These are phyloP conservation scores for Stephanodiscus minutulus DNA, from an alignment of 108 stramenopile genomes.

Conservation along the genomic window DNA sequence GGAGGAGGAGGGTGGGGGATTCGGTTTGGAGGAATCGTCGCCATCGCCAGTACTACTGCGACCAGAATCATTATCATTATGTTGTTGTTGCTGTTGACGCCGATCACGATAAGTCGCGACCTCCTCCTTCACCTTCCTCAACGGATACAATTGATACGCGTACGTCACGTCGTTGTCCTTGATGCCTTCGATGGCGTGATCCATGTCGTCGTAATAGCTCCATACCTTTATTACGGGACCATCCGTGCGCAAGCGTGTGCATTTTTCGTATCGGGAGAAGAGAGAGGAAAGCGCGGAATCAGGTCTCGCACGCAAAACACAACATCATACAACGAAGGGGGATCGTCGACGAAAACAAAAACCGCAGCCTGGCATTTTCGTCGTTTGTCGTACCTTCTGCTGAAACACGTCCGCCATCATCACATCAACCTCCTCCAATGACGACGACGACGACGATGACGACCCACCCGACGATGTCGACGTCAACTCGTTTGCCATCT, in stretches of 20 bases:
- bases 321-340: background rate
- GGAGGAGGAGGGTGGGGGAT: background rate
- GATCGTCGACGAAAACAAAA: background rate
- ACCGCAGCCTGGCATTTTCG: background rate
- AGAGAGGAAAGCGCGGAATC: background rate
- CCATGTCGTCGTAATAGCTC: constrained; percentile 45
- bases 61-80: background rate
- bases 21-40: background rate
- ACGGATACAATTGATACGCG: constrained; percentile 58
- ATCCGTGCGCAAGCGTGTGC: too few species aligned
- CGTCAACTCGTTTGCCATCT: constrained; percentile 39
- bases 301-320: background rate
- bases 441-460: constrained; percentile 10
- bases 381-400: constrained; percentile 44
- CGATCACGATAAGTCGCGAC: constrained; percentile 15
- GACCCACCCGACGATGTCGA: constrained; percentile 24
- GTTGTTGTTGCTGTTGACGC: background rate
- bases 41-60: background rate
- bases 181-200: constrained; percentile 62
- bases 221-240: constrained; percentile 1
- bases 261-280: background rate
- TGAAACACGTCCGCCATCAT: constrained; percentile 62
- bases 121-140: constrained; percentile 42
- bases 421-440: constrained; percentile 52
- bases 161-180: constrained; percentile 70